Conservation (phyloP, 495 filamentous ascomycete genomes). For the Tuber microsphaerosporum region DNA sequence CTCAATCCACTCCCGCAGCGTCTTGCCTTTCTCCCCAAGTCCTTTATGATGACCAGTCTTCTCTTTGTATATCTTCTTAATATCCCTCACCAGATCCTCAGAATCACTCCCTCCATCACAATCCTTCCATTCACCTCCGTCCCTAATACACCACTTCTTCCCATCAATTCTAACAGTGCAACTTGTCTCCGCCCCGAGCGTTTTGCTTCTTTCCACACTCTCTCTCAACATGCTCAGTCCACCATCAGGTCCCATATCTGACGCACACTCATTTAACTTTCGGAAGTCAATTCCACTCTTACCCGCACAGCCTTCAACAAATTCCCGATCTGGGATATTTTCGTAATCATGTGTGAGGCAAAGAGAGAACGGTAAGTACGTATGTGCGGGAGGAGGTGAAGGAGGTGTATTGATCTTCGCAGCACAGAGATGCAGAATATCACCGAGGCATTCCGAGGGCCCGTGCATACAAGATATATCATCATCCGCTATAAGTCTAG, state of each 20-base stretch:
- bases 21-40: not conserved
- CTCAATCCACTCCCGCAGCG: not conserved
- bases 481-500: conserved; percentile 44
- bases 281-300: conserved; percentile 84
- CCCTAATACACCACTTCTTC: conserved; percentile 73
- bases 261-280: conserved; percentile 67
- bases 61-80: conserved; percentile 54
- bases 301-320: conserved; percentile 77
- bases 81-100: conserved; percentile 64
- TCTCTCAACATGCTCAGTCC: conserved; percentile 62
- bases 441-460: conserved; percentile 80
- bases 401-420: conserved; percentile 55
- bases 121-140: conserved; percentile 71
- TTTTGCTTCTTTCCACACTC: conserved; percentile 63
- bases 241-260: conserved; percentile 56
- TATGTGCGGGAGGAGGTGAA: conserved; percentile 61
- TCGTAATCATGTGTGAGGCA: conserved; percentile 68
- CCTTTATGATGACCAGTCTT: conserved; percentile 46
- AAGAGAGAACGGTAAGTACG: conserved; percentile 81
- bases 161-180: conserved; percentile 81
- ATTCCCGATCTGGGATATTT: conserved; percentile 62
- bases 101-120: conserved; percentile 63
- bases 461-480: conserved; percentile 81
- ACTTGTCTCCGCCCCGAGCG: conserved; percentile 65
- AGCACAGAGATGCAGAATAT: conserved; percentile 91